Evolutionary conservation across 441 rosid genomes (phyloP), one percentile per base, ranked within the genome.

Genomic region (Kokia cookei): DNA sequence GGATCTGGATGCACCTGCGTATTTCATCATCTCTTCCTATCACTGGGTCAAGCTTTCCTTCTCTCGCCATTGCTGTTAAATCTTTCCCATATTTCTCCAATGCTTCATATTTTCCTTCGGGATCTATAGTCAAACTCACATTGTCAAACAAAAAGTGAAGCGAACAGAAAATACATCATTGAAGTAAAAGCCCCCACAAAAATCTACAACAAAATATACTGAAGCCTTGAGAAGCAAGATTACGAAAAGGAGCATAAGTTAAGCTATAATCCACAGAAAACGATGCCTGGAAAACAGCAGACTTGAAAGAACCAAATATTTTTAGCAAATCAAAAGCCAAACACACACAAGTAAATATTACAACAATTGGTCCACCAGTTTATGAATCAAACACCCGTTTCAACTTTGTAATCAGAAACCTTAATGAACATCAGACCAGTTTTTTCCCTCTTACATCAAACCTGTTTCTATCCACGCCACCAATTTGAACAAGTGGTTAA

Each of bases 101-200:
- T 60, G 98, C 93, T 88, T 96, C 99, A 40, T 96, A 94, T 90
- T 94, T 96, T 5, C 98, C 98, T 80, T 96, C 99, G 69, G 98
- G 98, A 82, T 93, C 99, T 96, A 87, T 48, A 79, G 77, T 54
- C 73, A 77, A 78, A 68, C 40, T 17, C 76, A 78, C 8, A 29
- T n/a, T 24, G 67, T 75, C 45, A 76, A 57, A 27, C 13, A 58
- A 43, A 22, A 45, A 29, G 22, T 55, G 57, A 29, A 51, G 7
- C 51, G 50, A 57, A 42, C 54, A 71, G 57, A 60, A 22, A 61
- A 45, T 27, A 65, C 2, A 50, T 53, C 48, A 77, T 26, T 54
- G 5, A 43, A 43, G 47, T 66, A 60, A 43, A 73, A 58, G 7
- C 54, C 51, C 35, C 61, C 53, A 55, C 32, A 53, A 22, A 37